Base-by-base conservation (phyloP, 208 protist species). In the Leptomonas pyrrhocoris region DNA sequence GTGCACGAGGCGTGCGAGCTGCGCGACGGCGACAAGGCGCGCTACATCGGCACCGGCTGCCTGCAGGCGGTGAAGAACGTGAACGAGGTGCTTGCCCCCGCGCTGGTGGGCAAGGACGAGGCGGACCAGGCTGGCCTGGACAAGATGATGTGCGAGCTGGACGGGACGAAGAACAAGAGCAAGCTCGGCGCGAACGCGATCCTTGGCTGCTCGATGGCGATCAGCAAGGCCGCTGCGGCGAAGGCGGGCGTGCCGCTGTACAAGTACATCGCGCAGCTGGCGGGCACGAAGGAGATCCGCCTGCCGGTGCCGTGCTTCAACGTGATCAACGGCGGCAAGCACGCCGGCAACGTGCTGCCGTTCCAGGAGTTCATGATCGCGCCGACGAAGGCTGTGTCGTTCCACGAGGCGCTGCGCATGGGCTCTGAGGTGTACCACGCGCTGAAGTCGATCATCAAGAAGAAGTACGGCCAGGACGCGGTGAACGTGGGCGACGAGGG, bases 321-420 rank as follows among this genome's bases (percentile, higher is more conserved):
- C 87, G 96, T 99, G 60, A 99, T 99, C 86, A 99, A 99, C 91
- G 99, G 99, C 67, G 98, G 98, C 74, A 94, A 89, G 64, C 98
- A 99, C 81, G 98, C 99, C 42, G 99, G 98, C 64, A 99, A 99
- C 82, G 85, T 88, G 62, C 74, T 94, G 31, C 87, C 86, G 23
- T 94, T 94, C 76, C 89, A 94, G 92, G 99, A 99, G 89, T 99
- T 99, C 85, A 99, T 99, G 98, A 98, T 99, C 70, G 81, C 97
- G 15, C 98, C 99, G 43, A 81, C 90, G 53, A 98, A 98, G 69
- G 98, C 98, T 8, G 59, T 70, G 56, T 87, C 59, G 49, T 99
- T 99, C 94, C 80, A 73, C 76, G 96, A 99, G 68, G 97, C 94
- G 27, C 84, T 99, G 71, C 88, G 94, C 76, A 98, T 98, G 90